Evolutionary conservation across 768 basidiomycete genomes (phyloP).

Genomic region (Leccinum barrowsii): DNA sequence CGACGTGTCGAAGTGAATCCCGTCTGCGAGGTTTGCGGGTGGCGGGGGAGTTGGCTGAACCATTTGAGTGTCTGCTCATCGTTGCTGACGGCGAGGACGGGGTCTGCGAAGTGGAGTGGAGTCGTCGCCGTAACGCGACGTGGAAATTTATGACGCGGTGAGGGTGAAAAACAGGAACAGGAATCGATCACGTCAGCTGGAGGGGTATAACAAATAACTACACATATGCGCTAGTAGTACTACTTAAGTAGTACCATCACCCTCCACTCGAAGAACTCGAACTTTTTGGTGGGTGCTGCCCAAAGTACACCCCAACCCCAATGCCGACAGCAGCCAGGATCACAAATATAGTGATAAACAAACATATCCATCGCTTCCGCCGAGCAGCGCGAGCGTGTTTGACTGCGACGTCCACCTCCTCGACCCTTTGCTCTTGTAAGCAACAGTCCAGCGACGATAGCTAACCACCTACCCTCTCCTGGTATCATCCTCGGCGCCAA

Average conservation of each 20-base stretch:
- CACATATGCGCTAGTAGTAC: too few relatives aligned
- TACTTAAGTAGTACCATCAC: too few relatives aligned
- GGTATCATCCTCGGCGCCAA: constrained; percentile 63
- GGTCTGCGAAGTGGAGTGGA: not conserved
- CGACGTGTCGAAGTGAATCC: constrained; percentile 65
- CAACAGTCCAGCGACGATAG: not conserved
- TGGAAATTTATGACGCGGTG: constrained; percentile 18
- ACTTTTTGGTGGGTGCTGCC: constrained; percentile 2
- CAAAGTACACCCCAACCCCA: constrained; percentile 30
- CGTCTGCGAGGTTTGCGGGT: constrained; percentile 39
- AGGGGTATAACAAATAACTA: not conserved
- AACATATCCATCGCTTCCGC: constrained; percentile 85
- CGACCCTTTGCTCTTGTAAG: constrained; percentile 32
- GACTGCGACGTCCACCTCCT: constrained; percentile 66
- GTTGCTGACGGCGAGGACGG: constrained; percentile 8
- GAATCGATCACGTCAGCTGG: constrained; percentile 20
- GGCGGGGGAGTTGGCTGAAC: constrained; percentile 28
- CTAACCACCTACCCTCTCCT: constrained; percentile 56
- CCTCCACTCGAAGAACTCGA: not conserved
- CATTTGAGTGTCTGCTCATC: constrained; percentile 26
- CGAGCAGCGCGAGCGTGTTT: constrained; percentile 65
- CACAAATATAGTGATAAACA: constrained; percentile 56
- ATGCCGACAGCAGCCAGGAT: constrained; percentile 45
- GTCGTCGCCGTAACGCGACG: not conserved
- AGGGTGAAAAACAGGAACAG: constrained; percentile 12